These are phyloP conservation scores for Fusarium sp. DNA, from an alignment of 2,329 filamentous ascomycete genomes.

Conservation along the genomic window DNA sequence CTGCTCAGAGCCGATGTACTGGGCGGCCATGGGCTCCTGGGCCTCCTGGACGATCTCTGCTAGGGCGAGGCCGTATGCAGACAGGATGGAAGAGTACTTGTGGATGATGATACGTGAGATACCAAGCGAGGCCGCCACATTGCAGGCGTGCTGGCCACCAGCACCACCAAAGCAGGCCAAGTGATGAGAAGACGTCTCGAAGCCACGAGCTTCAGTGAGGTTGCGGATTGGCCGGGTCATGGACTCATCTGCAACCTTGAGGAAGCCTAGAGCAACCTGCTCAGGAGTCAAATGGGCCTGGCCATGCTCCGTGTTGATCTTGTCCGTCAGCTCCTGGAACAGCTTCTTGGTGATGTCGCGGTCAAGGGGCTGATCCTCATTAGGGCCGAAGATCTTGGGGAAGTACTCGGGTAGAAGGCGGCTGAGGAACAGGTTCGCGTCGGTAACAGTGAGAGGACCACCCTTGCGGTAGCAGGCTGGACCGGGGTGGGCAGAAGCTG, in stretches of 20 bases:
- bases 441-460: conserved; percentile 74
- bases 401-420: conserved; percentile 69
- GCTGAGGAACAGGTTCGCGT: conserved; percentile 74
- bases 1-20: background rate
- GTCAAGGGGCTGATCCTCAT: conserved; percentile 65
- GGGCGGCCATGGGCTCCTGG: background rate
- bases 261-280: conserved; percentile 50
- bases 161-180: conserved; percentile 45
- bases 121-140: background rate
- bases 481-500: conserved; percentile 73
- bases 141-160: background rate
- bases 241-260: conserved; percentile 50
- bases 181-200: conserved; percentile 48
- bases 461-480: conserved; percentile 77
- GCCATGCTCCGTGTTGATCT: conserved; percentile 51
- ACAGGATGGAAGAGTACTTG: background rate
- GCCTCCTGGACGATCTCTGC: conserved; percentile 24
- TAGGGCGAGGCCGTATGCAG: background rate
- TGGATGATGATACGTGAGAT: background rate
- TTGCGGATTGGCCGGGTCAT: conserved; percentile 50
- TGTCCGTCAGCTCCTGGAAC: conserved; percentile 52
- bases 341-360: conserved; percentile 51
- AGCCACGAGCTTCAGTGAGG: conserved; percentile 49
- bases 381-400: conserved; percentile 74
- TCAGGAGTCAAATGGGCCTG: conserved; percentile 42